These are phyloP conservation scores for Tetradesmus obliquus DNA, from an alignment of 139 green algal genomes.

Conservation along the genomic window DNA sequence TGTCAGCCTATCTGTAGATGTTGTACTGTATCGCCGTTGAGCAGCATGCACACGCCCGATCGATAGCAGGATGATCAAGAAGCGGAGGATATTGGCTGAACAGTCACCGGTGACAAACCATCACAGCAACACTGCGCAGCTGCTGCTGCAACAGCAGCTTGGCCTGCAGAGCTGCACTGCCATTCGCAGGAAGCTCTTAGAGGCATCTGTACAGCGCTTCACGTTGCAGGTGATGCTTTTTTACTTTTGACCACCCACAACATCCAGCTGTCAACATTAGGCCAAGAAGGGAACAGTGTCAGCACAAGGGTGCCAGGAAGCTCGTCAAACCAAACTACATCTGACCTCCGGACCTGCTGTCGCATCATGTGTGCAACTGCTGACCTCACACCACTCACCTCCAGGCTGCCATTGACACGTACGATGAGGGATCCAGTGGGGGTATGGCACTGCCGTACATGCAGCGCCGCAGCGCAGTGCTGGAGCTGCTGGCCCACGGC, in stretches of 20 bases:
- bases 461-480: conserved; percentile 15
- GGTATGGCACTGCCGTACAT: conserved; percentile 12
- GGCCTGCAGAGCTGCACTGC: not conserved
- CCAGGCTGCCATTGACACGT: conserved; percentile 14
- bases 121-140: not conserved
- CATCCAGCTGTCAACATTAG: not conserved
- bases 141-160: not conserved
- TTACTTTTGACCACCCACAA: not conserved
- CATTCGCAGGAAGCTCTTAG: not conserved
- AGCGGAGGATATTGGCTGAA: not conserved
- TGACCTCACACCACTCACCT: not conserved
- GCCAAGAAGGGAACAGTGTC: not conserved
- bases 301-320: too few relatives aligned
- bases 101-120: not conserved
- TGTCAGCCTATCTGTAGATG: not conserved
- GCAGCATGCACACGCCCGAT: not conserved
- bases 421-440: not conserved
- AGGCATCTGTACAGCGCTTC: not conserved
- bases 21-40: not conserved
- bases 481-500: not conserved
- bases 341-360: not conserved
- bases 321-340: too few relatives aligned
- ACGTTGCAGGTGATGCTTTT: not conserved
- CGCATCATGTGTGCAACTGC: not conserved
- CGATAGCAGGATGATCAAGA: not conserved